Evolutionary conservation across 768 basidiomycete species (phyloP).

Genomic region (Mycena haematopus): DNA sequence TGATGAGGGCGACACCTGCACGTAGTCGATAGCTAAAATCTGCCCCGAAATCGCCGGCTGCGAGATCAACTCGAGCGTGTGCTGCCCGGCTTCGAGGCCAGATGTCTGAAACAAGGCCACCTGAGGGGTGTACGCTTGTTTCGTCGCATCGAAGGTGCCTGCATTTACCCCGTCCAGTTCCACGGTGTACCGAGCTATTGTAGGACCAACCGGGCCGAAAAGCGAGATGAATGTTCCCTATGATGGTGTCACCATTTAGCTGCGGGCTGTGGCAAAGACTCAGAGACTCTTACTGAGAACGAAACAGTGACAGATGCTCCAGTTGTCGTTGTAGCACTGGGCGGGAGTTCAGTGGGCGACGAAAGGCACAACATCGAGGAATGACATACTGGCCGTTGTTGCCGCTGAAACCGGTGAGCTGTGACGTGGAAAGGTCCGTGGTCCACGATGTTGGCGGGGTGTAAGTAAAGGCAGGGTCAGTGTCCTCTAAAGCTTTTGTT

Average conservation of each 20-base stretch:
- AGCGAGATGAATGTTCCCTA: conserved; percentile 21
- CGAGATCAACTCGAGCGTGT: conserved; percentile 32
- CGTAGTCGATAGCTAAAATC: conserved; percentile 24
- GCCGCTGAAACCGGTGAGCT: conserved; percentile 23
- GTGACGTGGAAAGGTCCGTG: conserved; percentile 16
- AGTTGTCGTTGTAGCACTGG: conserved; percentile 14
- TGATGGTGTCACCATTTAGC: neutral
- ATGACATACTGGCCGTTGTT: conserved; percentile 28
- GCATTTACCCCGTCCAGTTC: conserved; percentile 7
- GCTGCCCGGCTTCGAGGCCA: conserved; percentile 24
- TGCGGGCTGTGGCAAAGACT: no score
- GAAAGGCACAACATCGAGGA: neutral
- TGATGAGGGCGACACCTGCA: conserved; percentile 9
- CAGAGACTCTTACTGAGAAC: conserved; percentile 4
- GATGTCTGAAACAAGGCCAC: conserved; percentile 19
- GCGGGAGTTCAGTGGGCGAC: neutral
- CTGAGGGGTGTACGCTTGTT: conserved; percentile 24
- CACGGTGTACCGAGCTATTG: conserved; percentile 17
- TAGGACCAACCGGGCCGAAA: conserved; percentile 24
- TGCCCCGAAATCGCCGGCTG: conserved; percentile 16
- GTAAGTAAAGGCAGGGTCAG: conserved; percentile 6
- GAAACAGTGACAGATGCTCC: conserved; percentile 17
- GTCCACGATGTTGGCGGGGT: conserved; percentile 22
- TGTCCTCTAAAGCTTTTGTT: conserved; percentile 18
- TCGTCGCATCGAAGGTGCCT: conserved; percentile 24